A percentile compares a stretch with the other conserved stretches of the same genome.
Evolutionary conservation across 495 filamentous ascomycete species (phyloP).

Genomic region (Geopyxis carbonaria): DNA sequence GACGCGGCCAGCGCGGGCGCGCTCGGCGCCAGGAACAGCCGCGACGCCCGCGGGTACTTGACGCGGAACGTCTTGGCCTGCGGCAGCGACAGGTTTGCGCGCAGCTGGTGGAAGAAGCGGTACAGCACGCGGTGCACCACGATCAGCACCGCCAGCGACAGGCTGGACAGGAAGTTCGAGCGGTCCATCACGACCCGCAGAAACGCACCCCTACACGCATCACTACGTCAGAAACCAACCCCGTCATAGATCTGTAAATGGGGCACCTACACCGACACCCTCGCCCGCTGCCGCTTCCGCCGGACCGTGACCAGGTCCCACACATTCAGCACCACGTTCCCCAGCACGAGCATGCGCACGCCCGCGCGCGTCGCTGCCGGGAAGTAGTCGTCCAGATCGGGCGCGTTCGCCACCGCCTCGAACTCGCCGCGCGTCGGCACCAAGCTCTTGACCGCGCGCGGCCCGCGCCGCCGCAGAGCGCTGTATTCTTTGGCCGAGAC

Average conservation of each 20-base stretch:
- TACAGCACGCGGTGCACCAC: slow-evolving; percentile 76
- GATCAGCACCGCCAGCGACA: slow-evolving; percentile 67
- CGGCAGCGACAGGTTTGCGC: slow-evolving; percentile 56
- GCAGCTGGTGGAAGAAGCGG: slow-evolving; percentile 71
- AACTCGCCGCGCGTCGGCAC: slow-evolving; percentile 20
- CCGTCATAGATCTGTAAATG: background rate
- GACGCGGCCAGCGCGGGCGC: slow-evolving; percentile 79
- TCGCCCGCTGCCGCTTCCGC: slow-evolving; percentile 9
- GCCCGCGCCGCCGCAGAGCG: slow-evolving; percentile 14
- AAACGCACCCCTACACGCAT: slow-evolving; percentile 19
- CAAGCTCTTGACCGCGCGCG: slow-evolving; percentile 7
- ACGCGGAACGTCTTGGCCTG: slow-evolving; percentile 58
- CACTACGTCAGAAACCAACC: slow-evolving; percentile 3
- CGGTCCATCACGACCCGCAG: slow-evolving; percentile 43
- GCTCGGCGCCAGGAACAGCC: slow-evolving; percentile 58
- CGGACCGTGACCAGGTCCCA: slow-evolving; percentile 11
- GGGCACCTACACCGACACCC: slow-evolving; percentile 9
- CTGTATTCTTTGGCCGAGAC: slow-evolving; percentile 22
- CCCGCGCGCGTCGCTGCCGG: slow-evolving; percentile 22
- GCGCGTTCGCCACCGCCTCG: slow-evolving; percentile 12
- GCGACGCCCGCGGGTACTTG: slow-evolving; percentile 60
- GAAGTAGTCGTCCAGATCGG: slow-evolving; percentile 15
- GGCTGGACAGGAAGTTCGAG: slow-evolving; percentile 55
- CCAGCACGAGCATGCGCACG: slow-evolving; percentile 20
- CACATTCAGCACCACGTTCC: slow-evolving; percentile 8